Percentiles rank a stretch among this genome's conserved stretches.
Conservation (phyloP, 257 asterid genomes). For the Gynochthodes officinalis region DNA sequence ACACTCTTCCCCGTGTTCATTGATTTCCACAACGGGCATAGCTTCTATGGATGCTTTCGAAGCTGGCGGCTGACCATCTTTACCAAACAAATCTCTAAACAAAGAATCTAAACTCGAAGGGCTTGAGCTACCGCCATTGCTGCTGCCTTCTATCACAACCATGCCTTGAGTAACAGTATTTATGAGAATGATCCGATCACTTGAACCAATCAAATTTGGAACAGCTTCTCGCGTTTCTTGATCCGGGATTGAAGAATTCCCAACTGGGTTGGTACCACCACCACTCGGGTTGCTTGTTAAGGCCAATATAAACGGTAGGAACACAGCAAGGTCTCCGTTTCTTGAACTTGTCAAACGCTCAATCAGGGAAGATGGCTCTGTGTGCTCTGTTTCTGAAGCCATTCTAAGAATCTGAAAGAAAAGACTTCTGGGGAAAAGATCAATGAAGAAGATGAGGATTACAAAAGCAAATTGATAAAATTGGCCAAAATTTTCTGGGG, state of each 20-base stretch:
- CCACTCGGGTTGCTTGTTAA: conserved; percentile 20
- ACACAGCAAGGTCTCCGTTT: conserved; percentile 41
- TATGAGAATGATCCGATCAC: conserved; percentile 48
- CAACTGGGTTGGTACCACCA: conserved; percentile 23
- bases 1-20: conserved; percentile 39
- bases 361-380: conserved; percentile 26
- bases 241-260: conserved; percentile 25
- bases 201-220: background rate
- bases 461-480: background rate
- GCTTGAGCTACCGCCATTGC: conserved; percentile 1
- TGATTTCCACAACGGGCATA: conserved; percentile 39
- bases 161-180: conserved; percentile 59
- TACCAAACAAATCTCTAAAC: conserved; percentile 34
- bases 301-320: conserved; percentile 44
- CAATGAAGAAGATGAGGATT: background rate
- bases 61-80: conserved; percentile 64
- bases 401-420: conserved; percentile 17
- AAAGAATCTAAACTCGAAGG: conserved; percentile 31
- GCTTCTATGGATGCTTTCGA: conserved; percentile 69
- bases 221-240: conserved; percentile 19
- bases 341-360: conserved; percentile 37
- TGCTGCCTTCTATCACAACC: conserved; percentile 42
- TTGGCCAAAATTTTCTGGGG: background rate
- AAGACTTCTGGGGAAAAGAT: background rate
- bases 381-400: conserved; percentile 44